Conservation (phyloP, 306 rosid genomes). For the Begonia loranthoides region DNA sequence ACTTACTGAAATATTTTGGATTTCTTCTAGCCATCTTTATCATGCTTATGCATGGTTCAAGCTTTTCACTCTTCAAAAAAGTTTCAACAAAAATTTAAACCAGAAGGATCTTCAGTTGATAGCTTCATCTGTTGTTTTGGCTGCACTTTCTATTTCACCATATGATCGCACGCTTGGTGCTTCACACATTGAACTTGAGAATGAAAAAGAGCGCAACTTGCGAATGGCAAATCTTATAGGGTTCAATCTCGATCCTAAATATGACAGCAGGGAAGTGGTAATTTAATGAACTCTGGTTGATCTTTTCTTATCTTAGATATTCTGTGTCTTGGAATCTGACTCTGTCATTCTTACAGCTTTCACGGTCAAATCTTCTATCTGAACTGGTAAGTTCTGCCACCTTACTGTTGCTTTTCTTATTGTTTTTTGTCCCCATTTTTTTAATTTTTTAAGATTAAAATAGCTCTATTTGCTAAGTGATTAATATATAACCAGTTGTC, state of each 20-base stretch:
- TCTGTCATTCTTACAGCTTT: slow-evolving; percentile 43
- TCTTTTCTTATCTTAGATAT: slow-evolving; percentile 3
- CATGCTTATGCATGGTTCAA: slow-evolving; percentile 96
- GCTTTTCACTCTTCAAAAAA: slow-evolving; percentile 80
- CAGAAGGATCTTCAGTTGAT: slow-evolving; percentile 94
- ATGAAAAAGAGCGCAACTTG: slow-evolving; percentile 80
- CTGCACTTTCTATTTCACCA: slow-evolving; percentile 87
- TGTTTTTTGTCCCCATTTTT: too few species aligned
- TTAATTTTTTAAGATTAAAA: too few species aligned
- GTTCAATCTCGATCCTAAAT: slow-evolving; percentile 71
- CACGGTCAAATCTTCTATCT: slow-evolving; percentile 70
- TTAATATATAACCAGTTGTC: too few species aligned
- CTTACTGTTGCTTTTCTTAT: background rate
- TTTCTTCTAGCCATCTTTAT: slow-evolving; percentile 71
- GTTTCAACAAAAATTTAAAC: slow-evolving; percentile 82
- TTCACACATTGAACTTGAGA: slow-evolving; percentile 78
- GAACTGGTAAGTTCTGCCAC: slow-evolving; percentile 56
- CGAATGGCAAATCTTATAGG: slow-evolving; percentile 90
- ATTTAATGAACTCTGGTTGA: background rate
- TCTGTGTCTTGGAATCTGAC: slow-evolving; percentile 4
- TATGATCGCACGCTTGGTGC: slow-evolving; percentile 55
- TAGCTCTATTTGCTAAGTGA: too few species aligned
- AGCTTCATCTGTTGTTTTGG: slow-evolving; percentile 95
- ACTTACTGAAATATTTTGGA: slow-evolving; percentile 86
- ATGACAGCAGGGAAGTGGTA: slow-evolving; percentile 92